Base-by-base conservation (phyloP, 441 rosid genomes). In the Biscutella laevigata region DNA sequence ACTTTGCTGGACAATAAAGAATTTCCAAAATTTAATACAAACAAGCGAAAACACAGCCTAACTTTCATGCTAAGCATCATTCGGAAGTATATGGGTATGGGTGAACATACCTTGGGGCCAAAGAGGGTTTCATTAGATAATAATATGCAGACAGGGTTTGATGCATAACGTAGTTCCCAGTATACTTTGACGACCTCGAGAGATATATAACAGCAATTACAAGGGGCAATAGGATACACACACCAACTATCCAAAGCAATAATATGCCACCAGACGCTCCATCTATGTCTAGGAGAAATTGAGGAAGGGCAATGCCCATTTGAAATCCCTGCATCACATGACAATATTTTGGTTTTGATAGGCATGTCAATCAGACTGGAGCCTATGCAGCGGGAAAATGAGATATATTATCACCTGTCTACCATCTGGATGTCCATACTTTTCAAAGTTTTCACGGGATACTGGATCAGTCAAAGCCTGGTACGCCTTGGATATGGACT, bases 271-370 rank as follows among this genome's bases (percentile, higher is more conserved):
- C 99, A 33, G 81, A 88, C 52, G 95, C 85, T 56, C 97, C 97
- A 63, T 92, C 95, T 30, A 88, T 86, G 77, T 92, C 75, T 26
- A 92, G 76, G 58, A 88, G 78, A 69, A 92, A 92, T 59, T 81
- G 89, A 33, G 99, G 99, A 53, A 92, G 97, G 48, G 99, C 99
- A 35, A 92, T 86, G 62, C 99, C 99, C 95, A 92, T 84, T 94
- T 94, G 95, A 75, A 94, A 94, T 5, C 99, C 99, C 97, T 88
- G 84, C 58, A 66, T 45, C 51, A 61, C 45, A 58, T 57, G n/a
- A 62, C 61, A 66, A 45, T 5, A 32, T 20, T 7, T 59, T 25
- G 45, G 49, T 53, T 49, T 55, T 69, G 33, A 36, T 6, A 54
- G 45, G 30, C 17, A 47, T 33, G 15, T 39, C 45, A 27, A 39